Percentiles rank a stretch among this genome's conserved stretches.
phyloP scores from a whole-genome alignment of 1,284 basidiomycete genomes.

The Sporisorium graminicola region DNA sequence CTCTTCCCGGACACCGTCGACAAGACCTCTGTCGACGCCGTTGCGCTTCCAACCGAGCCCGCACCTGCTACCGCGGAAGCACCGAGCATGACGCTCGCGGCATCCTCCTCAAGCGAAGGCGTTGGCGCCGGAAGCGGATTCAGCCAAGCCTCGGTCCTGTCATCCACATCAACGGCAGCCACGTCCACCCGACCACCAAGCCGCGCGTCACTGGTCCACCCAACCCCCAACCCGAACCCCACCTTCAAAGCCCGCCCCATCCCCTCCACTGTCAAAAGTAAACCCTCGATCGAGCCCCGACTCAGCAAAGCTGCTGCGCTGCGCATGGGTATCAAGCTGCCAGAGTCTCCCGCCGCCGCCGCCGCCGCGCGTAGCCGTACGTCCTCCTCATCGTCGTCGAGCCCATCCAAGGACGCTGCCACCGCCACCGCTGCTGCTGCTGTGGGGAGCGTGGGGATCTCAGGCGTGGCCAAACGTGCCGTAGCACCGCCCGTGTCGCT shows the following conservation, averaged over 20 bases:
- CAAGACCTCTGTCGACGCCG: background rate
- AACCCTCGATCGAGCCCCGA: slow-evolving; percentile 81
- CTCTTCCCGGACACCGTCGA: slow-evolving; percentile 41
- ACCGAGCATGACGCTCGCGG: background rate
- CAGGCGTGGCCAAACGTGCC: slow-evolving; percentile 25
- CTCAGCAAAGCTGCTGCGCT: slow-evolving; percentile 79
- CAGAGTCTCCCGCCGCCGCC: slow-evolving; percentile 1
- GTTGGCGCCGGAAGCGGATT: slow-evolving; percentile 14
- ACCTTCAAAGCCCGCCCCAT: slow-evolving; percentile 21
- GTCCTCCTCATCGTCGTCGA: too few relatives aligned
- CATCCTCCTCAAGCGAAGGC: slow-evolving; percentile 15
- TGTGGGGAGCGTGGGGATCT: slow-evolving; percentile 17
- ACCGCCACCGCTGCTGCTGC: slow-evolving; percentile 1
- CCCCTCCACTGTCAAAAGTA: slow-evolving; percentile 57
- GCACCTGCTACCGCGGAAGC: background rate
- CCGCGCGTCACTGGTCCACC: slow-evolving; percentile 7
- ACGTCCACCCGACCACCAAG: slow-evolving; percentile 10
- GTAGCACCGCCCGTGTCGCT: slow-evolving; percentile 35
- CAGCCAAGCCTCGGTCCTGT: background rate
- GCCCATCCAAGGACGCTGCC: slow-evolving; percentile 1
- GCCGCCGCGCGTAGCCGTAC: too few relatives aligned
- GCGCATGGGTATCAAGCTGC: slow-evolving; percentile 19
- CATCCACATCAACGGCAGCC: slow-evolving; percentile 7
- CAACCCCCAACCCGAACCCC: background rate
- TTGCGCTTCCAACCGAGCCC: background rate